These are phyloP conservation scores for Sporothrix variecibatus DNA, from an alignment of 2,329 filamentous ascomycete species.

Conservation along the genomic window DNA sequence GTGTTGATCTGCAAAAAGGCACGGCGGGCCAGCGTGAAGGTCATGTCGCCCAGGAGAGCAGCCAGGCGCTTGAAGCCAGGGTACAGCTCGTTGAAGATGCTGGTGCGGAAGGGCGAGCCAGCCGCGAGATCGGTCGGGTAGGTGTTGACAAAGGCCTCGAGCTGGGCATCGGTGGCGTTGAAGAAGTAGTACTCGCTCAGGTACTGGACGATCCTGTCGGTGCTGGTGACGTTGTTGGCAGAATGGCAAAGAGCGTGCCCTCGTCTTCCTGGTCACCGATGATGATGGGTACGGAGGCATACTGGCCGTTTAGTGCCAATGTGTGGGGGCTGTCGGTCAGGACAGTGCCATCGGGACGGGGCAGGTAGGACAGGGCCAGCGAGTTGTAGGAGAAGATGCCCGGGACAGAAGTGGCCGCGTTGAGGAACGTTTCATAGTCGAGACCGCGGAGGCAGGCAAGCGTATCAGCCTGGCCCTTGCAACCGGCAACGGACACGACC, in stretches of 20 bases:
- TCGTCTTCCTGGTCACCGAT: constrained; percentile 80
- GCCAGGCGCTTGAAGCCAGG: constrained; percentile 77
- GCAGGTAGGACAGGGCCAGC: constrained; percentile 71
- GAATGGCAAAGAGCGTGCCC: constrained; percentile 72
- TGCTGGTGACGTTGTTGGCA: constrained; percentile 66
- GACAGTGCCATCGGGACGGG: constrained; percentile 67
- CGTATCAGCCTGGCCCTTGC: constrained; percentile 56
- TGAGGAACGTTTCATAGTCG: constrained; percentile 61
- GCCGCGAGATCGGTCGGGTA: constrained; percentile 60
- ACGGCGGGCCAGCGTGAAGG: constrained; percentile 72
- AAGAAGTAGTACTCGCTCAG: constrained; percentile 62
- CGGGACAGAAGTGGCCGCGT: constrained; percentile 70
- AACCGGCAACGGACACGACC: constrained; percentile 63
- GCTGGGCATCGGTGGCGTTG: constrained; percentile 50
- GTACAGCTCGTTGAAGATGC: constrained; percentile 67
- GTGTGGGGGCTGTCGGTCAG: constrained; percentile 65
- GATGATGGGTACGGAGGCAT: constrained; percentile 53
- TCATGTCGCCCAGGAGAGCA: constrained; percentile 73
- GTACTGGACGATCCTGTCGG: constrained; percentile 62
- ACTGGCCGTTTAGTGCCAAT: constrained; percentile 53
- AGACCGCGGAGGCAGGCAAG: constrained; percentile 66
- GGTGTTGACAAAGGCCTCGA: constrained; percentile 61
- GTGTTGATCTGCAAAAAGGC: constrained; percentile 56
- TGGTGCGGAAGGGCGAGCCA: constrained; percentile 73
- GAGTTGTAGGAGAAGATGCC: constrained; percentile 67